Percentiles rank a stretch among this genome's conserved stretches.
phyloP scores from a whole-genome alignment of 2,329 filamentous ascomycete species.

The Epichloe elymi region DNA sequence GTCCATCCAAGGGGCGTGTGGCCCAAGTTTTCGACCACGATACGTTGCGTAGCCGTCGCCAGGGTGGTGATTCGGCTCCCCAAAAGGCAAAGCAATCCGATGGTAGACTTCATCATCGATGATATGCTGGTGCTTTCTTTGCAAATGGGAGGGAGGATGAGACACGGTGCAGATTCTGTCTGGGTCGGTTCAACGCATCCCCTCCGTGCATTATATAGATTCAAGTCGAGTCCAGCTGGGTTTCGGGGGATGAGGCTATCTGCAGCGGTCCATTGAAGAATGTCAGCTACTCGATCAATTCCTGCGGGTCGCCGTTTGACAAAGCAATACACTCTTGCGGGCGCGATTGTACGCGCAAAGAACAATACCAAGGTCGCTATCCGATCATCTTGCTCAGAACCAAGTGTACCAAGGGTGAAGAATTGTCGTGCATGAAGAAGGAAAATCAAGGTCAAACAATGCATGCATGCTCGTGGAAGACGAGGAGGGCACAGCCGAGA shows the following conservation, averaged over 20 bases:
- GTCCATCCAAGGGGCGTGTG: slow-evolving; percentile 13
- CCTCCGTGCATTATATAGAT: not conserved
- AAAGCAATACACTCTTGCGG: not conserved
- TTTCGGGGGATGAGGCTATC: not conserved
- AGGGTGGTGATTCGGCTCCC: not conserved
- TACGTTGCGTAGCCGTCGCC: not conserved
- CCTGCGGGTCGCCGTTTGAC: not conserved
- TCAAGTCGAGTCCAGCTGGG: not conserved
- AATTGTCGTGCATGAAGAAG: not conserved
- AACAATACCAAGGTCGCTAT: slow-evolving; percentile 1
- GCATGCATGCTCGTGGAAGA: too few species aligned
- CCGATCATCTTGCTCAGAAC: not conserved
- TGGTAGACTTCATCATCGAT: not conserved
- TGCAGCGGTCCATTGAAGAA: not conserved
- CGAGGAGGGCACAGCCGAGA: not conserved
- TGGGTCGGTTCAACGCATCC: not conserved
- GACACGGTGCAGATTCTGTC: not conserved
- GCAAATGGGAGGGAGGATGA: not conserved
- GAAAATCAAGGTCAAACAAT: not conserved
- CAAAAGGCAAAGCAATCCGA: not conserved
- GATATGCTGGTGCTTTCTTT: not conserved
- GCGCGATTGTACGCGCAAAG: not conserved
- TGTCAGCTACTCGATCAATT: not conserved
- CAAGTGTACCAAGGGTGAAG: not conserved
- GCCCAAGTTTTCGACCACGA: slow-evolving; percentile 10